These are phyloP conservation scores for Rhodotorula sp. DNA, from an alignment of 1,284 basidiomycete genomes.

Conservation along the genomic window DNA sequence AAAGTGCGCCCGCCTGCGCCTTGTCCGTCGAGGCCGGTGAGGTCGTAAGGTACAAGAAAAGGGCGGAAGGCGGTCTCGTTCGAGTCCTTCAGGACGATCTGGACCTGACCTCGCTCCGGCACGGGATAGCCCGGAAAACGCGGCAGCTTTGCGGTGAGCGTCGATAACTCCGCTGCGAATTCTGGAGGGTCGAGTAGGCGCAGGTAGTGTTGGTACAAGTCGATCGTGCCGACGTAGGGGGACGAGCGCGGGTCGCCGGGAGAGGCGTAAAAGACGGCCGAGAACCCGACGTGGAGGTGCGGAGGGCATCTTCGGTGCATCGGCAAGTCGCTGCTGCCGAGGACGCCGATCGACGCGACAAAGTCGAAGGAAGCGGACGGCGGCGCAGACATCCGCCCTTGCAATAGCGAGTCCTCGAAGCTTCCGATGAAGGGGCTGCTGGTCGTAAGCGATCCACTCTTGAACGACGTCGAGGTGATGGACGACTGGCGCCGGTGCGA, in stretches of 20 bases:
- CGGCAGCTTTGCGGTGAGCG: slow-evolving; percentile 33
- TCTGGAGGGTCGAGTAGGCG: slow-evolving; percentile 16
- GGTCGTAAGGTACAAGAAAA: slow-evolving; percentile 56
- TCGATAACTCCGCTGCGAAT: too few relatives aligned
- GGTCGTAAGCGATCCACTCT: not conserved
- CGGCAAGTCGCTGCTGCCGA: slow-evolving; percentile 38
- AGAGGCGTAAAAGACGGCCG: slow-evolving; percentile 48
- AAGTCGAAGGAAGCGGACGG: slow-evolving; percentile 48
- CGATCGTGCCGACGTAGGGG: slow-evolving; percentile 51
- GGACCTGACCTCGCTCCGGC: slow-evolving; percentile 54
- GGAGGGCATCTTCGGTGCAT: slow-evolving; percentile 46
- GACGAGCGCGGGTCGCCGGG: slow-evolving; percentile 35
- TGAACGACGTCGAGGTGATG: slow-evolving; percentile 7
- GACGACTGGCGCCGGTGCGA: slow-evolving; percentile 23
- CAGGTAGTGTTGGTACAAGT: slow-evolving; percentile 47
- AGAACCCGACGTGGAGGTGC: slow-evolving; percentile 48
- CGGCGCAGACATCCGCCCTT: slow-evolving; percentile 48
- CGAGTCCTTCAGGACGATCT: slow-evolving; percentile 55
- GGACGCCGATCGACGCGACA: slow-evolving; percentile 49
- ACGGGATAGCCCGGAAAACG: slow-evolving; percentile 55
- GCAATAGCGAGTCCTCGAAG: slow-evolving; percentile 49
- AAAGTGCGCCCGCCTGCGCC: slow-evolving; percentile 45
- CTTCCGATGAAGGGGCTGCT: slow-evolving; percentile 47
- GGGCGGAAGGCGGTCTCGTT: slow-evolving; percentile 53
- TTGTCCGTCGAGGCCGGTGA: slow-evolving; percentile 47